Base-by-base conservation (phyloP, 1,139 yeast species). In the Candida freyschussii region DNA sequence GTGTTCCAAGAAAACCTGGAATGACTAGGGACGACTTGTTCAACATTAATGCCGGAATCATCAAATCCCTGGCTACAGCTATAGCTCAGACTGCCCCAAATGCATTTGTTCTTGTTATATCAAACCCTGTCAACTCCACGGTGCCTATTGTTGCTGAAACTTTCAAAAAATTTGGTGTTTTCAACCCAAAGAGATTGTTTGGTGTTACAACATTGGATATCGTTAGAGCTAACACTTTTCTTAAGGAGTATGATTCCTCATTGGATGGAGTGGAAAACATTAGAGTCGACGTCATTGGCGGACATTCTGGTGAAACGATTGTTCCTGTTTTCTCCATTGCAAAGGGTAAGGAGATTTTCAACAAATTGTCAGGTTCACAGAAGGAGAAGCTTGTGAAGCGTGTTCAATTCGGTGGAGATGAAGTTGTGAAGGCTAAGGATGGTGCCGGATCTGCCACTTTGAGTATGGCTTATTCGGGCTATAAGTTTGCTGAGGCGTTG, bases 361-460 rank as follows among this genome's bases (percentile, higher is more conserved):
- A 30, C 6, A 58, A 59, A 36, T 65, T 69, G 8, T 34, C 57
- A 54, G 46, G 56, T 25, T 43, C 60, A 10, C 57, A 61, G 28
- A 68, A 69, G 49, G 62, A 65, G 21, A 60, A 57, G 13, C 72
- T 75, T 36, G 60, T 78, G 23, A 58, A 76, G 48, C 63, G 86
- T 44, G 85, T 80, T 17, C 86, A 79, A 56, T 79, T 66, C 52
- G 89, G 86, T 40, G 87, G 87, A 48, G 89, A 80, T 56, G 89
- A 80, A 56, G 86, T 80, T 26, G 87, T 80, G 35, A 69, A 77
- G 57, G 87, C 87, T 17, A 80, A 80, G 56, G 70, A 77, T 45
- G 87, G 87, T 41, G 78, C 78, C 24, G 89, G 89, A 8, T 77
- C 85, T 7, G 89, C 87, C 17, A 80, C 89, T 12, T 66, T 80